A percentile compares a stretch with the other conserved stretches of the same genome.
These are phyloP conservation scores for Pseudopithomyces maydicus DNA, from an alignment of 2,329 filamentous ascomycete species.

Conservation along the genomic window DNA sequence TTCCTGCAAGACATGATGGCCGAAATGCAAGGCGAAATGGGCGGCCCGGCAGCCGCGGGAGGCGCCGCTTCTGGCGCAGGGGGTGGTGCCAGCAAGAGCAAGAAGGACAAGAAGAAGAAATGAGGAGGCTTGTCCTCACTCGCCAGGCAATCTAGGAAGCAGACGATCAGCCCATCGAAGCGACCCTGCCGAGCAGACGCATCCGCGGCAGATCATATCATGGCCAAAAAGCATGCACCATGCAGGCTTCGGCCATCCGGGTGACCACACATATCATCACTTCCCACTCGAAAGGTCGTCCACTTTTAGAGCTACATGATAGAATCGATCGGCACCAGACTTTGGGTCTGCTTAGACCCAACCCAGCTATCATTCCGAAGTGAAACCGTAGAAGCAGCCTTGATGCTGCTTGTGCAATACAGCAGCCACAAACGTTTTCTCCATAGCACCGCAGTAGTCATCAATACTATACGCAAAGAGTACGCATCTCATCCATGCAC, in stretches of 20 bases:
- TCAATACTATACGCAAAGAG: background rate
- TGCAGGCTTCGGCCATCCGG: background rate
- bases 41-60: slow-evolving; percentile 30
- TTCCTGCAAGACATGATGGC: slow-evolving; percentile 96
- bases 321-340: background rate
- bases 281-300: background rate
- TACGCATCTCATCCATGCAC: background rate
- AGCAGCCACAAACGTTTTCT: background rate
- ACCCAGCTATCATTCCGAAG: background rate
- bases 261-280: background rate
- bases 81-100: slow-evolving; percentile 29
- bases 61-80: slow-evolving; percentile 18
- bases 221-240: background rate
- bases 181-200: background rate
- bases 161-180: slow-evolving; percentile 1
- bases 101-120: slow-evolving; percentile 48
- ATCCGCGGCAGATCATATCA: background rate
- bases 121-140: slow-evolving; percentile 15
- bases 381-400: background rate
- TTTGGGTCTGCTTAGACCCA: background rate
- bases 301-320: background rate
- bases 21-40: slow-evolving; percentile 70
- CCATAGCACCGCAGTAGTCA: background rate
- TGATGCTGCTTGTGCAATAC: background rate
- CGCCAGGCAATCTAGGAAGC: background rate